Base-by-base conservation (phyloP, 2,329 filamentous ascomycete genomes). In the Colletotrichum sansevieriae region DNA sequence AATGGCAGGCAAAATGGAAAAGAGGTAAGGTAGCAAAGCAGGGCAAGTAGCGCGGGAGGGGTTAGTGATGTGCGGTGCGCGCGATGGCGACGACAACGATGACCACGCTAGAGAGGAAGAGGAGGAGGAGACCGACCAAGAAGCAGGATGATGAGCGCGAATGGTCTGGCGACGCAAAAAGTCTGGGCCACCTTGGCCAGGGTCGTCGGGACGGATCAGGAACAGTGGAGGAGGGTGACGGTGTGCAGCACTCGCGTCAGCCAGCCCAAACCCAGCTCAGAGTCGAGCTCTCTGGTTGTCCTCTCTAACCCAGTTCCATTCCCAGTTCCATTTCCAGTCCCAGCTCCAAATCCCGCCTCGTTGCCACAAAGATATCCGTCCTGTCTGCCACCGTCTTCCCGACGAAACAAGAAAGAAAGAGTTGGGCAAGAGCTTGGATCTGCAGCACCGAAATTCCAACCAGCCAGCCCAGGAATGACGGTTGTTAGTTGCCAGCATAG, bases 101-200 rank as follows among this genome's bases (percentile, higher is more conserved):
- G 13, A 39, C 37, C 37, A 39, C 11, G 37, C 37, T 12, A 11
- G 37, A 13, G 37, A 39, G 37, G 37, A 39, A 4, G 49, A 55
- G 35, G 47, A 62, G 59, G 49, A 55, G 35, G 47, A 62, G 59
- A 55, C 33, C 47, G 35, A 51, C 33, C 33, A 46, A 41, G 22
- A 3, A 29, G 57, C 29, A 41, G 43, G 22, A 29, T 49, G 49
- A 29, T 41, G 60, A 35, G 33, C 41, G 46, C 29, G 37, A 64
- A 52, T 59, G 55, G 29, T 49, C 65, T 65, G 60, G 60, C 64
- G 25, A 44, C 59, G 54, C 29, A 63, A 15, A 25, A 44, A 47
- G 46, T 18, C 47, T 60, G 65, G 62, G 61, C 65, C 61, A 60
- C 61, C 62, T 68, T 63, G 64, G 47, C 58, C 64, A 55, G 52